Conservation (phyloP, 2,329 filamentous ascomycete species). For the Aspergillus sp. region DNA sequence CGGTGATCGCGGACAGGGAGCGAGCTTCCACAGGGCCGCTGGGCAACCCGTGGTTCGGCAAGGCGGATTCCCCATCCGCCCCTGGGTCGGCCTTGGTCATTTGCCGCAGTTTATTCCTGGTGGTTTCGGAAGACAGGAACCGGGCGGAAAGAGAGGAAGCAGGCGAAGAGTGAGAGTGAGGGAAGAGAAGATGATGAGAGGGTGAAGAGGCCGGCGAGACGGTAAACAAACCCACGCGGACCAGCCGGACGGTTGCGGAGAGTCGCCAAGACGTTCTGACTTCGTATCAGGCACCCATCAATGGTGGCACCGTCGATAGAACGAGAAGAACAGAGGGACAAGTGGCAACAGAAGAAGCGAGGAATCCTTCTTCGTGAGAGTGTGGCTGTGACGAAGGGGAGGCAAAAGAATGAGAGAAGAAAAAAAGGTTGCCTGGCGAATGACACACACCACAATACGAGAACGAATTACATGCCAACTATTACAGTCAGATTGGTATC, state of each 20-base stretch:
- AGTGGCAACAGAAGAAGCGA: too few species aligned
- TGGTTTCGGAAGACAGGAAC: not conserved
- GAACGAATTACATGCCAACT: constrained; percentile 2
- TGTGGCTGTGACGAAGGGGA: not conserved
- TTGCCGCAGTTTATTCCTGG: constrained; percentile 4
- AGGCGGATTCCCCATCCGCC: constrained; percentile 27
- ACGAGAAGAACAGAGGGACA: not conserved
- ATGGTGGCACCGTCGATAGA: not conserved
- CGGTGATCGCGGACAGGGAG: constrained; percentile 76
- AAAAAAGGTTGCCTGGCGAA: constrained; percentile 19
- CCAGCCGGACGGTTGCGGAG: constrained; percentile 5
- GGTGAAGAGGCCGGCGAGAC: not conserved
- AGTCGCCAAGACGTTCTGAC: constrained; percentile 5
- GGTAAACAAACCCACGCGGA: constrained; percentile 6
- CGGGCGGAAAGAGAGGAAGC: not conserved
- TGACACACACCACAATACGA: constrained; percentile 6
- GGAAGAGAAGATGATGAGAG: not conserved
- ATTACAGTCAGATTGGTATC: constrained; percentile 17
- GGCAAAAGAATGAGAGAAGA: constrained; percentile 6
- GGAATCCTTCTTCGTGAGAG: not conserved
- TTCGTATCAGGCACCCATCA: constrained; percentile 1
- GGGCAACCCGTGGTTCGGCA: constrained; percentile 12
- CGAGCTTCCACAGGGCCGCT: constrained; percentile 66
- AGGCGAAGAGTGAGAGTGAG: not conserved
- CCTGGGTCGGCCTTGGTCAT: constrained; percentile 22